Evolutionary conservation across 1,284 basidiomycete genomes (phyloP), one percentile per base, ranked within the genome.

Genomic region (Porodaedalea pini): DNA sequence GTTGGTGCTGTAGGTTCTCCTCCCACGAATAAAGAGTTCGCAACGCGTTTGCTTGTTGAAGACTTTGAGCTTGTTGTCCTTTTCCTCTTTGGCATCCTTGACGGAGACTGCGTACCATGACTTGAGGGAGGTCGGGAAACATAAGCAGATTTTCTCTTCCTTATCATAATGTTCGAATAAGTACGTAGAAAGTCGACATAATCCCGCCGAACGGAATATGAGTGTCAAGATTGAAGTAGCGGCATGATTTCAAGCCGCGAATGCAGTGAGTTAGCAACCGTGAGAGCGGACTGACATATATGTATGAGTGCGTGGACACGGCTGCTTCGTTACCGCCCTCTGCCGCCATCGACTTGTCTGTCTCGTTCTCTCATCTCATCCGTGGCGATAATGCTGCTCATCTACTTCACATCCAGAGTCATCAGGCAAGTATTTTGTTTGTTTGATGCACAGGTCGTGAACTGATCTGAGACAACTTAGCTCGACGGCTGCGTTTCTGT

Each of bases 401-500:
- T 57, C 37, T 57, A 56, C 39, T 50, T 59, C 40, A 59, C 54
- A 36, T 49, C 54, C 13, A 54, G 58, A 56, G 43, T 57, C 10
- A 59, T 59, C 29, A 59, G 58, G 58, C 49, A 36, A 37, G 51
- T 17, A 36, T 21, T 40, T 31, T 13, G 21, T 10, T 17, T n/a
- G 25, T 15, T 48, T 8, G 13, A 11, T 17, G 8, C 8, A 48
- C 31, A 39, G 8, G 34, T 5, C 11, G 8, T 21, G 43, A 34
- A 23, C 27, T 44, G 19, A 47, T 15, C 25, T 19, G 19, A 13
- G 19, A 21, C 39, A 21, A 23, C 15, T 21, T 39, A 88, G 86
- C 68, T 83, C 85, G n/a, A 69, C 80, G 39, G 76, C 75, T 19
- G 88, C 85, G 29, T 90, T 90, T 68, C 76, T 93, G 34, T 93